These are phyloP conservation scores for Neurospora pannonica DNA, from an alignment of 495 filamentous ascomycete genomes.

Conservation along the genomic window DNA sequence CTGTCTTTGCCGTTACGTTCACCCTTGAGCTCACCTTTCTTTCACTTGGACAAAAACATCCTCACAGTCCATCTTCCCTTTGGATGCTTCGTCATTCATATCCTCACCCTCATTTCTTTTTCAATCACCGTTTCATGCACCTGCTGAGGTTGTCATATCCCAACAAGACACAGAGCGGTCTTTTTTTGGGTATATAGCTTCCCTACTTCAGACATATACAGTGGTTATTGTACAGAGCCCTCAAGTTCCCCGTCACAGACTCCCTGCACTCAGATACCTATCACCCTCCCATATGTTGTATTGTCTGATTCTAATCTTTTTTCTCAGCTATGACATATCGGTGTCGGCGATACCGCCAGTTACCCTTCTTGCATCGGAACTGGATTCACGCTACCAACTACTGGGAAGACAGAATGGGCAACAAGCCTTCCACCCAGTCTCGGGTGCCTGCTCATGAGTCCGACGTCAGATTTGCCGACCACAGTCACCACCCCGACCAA, in stretches of 20 bases:
- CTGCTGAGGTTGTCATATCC: not conserved
- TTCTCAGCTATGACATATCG: constrained; percentile 16
- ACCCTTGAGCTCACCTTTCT: not conserved
- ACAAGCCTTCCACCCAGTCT: constrained; percentile 26
- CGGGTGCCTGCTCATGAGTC: constrained; percentile 7
- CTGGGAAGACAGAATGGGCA: constrained; percentile 29
- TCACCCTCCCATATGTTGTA: not conserved
- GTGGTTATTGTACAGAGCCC: not conserved
- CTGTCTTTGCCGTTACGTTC: not conserved
- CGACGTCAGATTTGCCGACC: constrained; percentile 22
- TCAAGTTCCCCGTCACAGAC: not conserved
- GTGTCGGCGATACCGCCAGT: constrained; percentile 11
- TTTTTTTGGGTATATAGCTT: not conserved
- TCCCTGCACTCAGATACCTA: not conserved
- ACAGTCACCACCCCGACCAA: not conserved
- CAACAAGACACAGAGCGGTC: not conserved
- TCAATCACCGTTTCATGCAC: not conserved
- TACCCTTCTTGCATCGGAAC: constrained; percentile 30
- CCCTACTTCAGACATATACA: not conserved
- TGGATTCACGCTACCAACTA: constrained; percentile 22
- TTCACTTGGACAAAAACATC: not conserved
- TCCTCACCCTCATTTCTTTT: not conserved
- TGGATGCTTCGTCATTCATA: not conserved
- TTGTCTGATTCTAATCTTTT: constrained; percentile 2
- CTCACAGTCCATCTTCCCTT: not conserved